These are phyloP conservation scores for Solanum chiquidenum DNA, from an alignment of 257 asterid genomes.

Conservation along the genomic window DNA sequence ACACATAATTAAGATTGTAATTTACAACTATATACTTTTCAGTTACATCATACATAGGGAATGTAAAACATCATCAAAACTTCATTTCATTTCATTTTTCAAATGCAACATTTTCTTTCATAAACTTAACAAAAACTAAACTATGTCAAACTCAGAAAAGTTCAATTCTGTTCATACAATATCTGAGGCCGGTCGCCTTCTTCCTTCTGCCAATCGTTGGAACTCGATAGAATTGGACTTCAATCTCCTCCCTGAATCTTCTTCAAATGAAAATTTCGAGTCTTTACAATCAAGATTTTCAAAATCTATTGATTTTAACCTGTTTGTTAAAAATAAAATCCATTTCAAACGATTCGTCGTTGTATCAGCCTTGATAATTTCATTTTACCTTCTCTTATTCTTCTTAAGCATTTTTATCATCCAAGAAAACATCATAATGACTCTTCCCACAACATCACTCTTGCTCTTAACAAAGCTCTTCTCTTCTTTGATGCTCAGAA, in stretches of 20 bases:
- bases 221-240: constrained; percentile 33
- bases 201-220: constrained; percentile 33
- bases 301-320: constrained; percentile 30
- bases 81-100: neutral
- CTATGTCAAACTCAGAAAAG: neutral
- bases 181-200: constrained; percentile 25
- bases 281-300: constrained; percentile 38
- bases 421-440: constrained; percentile 13
- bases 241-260: constrained; percentile 23
- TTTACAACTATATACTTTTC: neutral
- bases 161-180: constrained; percentile 15
- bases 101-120: neutral
- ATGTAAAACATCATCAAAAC: neutral
- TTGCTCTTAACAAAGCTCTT: constrained; percentile 39
- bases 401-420: constrained; percentile 17
- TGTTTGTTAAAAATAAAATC: constrained; percentile 17
- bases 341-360: constrained; percentile 18
- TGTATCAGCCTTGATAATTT: constrained; percentile 1
- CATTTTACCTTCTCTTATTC: constrained; percentile 6
- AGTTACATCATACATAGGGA: neutral
- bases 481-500: constrained; percentile 55
- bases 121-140: neutral
- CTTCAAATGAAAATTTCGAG: constrained; percentile 8
- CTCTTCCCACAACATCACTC: constrained; percentile 15
- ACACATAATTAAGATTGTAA: neutral